phyloP scores from a whole-genome alignment of 1,284 basidiomycete genomes.

The Sporisorium sorghi region DNA sequence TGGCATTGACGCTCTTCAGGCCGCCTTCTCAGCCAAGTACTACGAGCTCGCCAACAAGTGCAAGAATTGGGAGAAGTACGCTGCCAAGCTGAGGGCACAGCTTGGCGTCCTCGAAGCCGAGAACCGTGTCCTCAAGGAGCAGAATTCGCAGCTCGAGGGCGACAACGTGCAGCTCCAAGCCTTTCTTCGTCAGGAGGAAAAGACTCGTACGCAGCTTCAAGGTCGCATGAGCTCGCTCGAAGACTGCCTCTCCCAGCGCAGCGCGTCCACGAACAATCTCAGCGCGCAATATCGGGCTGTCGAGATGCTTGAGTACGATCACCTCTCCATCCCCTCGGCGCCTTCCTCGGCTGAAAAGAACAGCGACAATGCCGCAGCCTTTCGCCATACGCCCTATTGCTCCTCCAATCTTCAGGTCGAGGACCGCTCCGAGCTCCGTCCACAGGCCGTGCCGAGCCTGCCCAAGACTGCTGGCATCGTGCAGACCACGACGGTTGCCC shows the following conservation, averaged over 20 bases:
- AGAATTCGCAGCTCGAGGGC: slow-evolving; percentile 47
- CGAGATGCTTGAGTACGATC: slow-evolving; percentile 42
- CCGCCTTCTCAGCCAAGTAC: slow-evolving; percentile 57
- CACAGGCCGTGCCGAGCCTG: slow-evolving; percentile 13
- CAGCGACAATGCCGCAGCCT: slow-evolving; percentile 3
- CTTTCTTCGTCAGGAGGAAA: slow-evolving; percentile 28
- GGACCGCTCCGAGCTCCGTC: slow-evolving; percentile 46
- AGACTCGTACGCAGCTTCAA: slow-evolving; percentile 33
- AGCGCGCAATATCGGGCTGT: slow-evolving; percentile 29
- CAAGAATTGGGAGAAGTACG: slow-evolving; percentile 62
- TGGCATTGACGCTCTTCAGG: slow-evolving; percentile 55
- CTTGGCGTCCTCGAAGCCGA: slow-evolving; percentile 55
- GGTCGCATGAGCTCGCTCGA: slow-evolving; percentile 40
- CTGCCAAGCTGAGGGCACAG: slow-evolving; percentile 59
- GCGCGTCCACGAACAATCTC: slow-evolving; percentile 22
- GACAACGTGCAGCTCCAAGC: slow-evolving; percentile 48
- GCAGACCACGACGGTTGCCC: slow-evolving; percentile 7
- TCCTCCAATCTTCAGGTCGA: slow-evolving; percentile 51
- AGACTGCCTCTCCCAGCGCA: slow-evolving; percentile 41
- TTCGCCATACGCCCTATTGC: slow-evolving; percentile 41
- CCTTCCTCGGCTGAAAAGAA: slow-evolving; percentile 42
- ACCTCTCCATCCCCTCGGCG: slow-evolving; percentile 42
- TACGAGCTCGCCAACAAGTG: slow-evolving; percentile 60
- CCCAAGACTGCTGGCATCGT: slow-evolving; percentile 3
- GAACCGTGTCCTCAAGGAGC: slow-evolving; percentile 51